Evolutionary conservation across 495 filamentous ascomycete genomes (phyloP).

Genomic region (Rhypophila decipiens): DNA sequence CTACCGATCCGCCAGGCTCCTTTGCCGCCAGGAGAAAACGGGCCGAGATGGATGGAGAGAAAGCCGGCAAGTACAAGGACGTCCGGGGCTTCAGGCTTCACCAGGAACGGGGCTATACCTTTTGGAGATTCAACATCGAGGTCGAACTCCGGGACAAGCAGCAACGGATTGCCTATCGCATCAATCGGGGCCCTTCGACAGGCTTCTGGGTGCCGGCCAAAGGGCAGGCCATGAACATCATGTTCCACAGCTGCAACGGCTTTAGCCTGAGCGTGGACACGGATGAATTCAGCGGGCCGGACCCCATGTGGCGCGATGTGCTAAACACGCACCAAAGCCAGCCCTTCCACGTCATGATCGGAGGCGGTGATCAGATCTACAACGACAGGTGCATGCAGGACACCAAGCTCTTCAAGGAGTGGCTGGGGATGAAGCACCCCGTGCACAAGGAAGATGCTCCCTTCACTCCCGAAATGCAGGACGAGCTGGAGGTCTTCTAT

Average conservation of each 20-base stretch:
- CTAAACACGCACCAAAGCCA: conserved; percentile 86
- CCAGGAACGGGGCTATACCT: conserved; percentile 80
- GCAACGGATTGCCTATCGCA: conserved; percentile 85
- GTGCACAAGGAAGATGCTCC: conserved; percentile 67
- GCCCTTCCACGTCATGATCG: conserved; percentile 98
- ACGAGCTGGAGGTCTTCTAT: conserved; percentile 82
- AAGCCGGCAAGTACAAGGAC: conserved; percentile 66
- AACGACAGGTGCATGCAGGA: conserved; percentile 77
- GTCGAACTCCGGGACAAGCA: conserved; percentile 73
- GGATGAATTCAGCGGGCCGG: conserved; percentile 76
- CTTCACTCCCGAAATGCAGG: conserved; percentile 70
- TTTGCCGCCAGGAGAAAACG: conserved; percentile 43
- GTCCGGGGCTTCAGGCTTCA: conserved; percentile 77
- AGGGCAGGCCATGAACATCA: conserved; percentile 90
- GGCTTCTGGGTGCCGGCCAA: conserved; percentile 91
- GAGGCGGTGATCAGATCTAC: conserved; percentile 95
- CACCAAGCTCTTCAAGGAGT: conserved; percentile 67
- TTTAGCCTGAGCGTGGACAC: conserved; percentile 78
- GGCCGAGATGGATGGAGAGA: conserved; percentile 60
- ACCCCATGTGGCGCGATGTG: conserved; percentile 95
- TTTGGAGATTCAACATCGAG: conserved; percentile 94
- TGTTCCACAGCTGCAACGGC: conserved; percentile 97
- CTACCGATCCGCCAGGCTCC: conserved; percentile 34
- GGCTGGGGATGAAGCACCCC: conserved; percentile 75
- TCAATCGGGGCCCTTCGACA: conserved; percentile 83